Evolutionary conservation across 176 grass and related monocot species (phyloP).

Genomic region (Cymbopogon citratus): DNA sequence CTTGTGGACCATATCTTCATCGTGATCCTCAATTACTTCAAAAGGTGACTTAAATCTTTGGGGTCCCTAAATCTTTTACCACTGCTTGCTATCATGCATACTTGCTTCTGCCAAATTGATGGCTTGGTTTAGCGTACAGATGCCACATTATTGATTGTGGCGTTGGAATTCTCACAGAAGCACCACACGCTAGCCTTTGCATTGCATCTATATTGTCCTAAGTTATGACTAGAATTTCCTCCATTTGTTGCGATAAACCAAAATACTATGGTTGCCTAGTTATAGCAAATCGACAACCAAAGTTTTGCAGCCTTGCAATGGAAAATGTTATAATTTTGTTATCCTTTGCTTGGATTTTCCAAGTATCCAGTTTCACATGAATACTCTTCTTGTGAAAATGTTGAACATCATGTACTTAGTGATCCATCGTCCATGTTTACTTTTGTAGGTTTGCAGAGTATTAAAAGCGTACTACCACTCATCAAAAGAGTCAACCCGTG

Average conservation of each 20-base stretch:
- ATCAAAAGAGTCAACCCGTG: constrained; percentile 42
- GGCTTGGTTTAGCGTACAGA: background rate
- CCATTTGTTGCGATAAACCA: constrained; percentile 1
- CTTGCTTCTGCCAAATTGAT: background rate
- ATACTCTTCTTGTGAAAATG: background rate
- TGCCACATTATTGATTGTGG: constrained; percentile 1
- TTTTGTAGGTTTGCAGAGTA: constrained; percentile 84
- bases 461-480: constrained; percentile 66
- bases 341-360: background rate
- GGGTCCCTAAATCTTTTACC: no score
- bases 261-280: background rate
- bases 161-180: background rate
- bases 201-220: constrained; percentile 1
- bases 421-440: background rate
- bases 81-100: background rate
- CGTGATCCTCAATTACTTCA: constrained; percentile 78
- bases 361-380: constrained; percentile 6
- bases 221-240: background rate
- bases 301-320: constrained; percentile 1
- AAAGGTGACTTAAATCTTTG: constrained; percentile 62
- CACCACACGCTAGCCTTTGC: background rate
- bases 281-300: constrained; percentile 4
- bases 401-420: constrained; percentile 6
- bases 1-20: constrained; percentile 84
- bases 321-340: background rate